These are phyloP conservation scores for Coniella lustricola DNA, from an alignment of 2,329 filamentous ascomycete genomes.

Conservation along the genomic window DNA sequence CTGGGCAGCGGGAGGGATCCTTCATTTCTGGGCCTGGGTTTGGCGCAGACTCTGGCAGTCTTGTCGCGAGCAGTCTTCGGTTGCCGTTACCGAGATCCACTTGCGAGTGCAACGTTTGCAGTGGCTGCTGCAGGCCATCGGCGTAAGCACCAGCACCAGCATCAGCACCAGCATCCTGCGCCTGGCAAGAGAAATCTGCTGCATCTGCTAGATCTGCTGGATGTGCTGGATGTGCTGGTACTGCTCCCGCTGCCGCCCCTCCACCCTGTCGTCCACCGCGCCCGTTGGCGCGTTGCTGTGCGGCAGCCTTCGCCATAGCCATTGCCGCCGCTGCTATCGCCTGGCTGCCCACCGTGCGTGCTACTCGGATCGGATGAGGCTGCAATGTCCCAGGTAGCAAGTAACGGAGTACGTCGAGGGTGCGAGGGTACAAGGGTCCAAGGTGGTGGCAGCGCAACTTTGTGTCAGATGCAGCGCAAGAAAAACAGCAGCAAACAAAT, in stretches of 20 bases:
- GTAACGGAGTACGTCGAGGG: no score
- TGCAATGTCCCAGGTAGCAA: no score
- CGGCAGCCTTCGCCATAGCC: not conserved
- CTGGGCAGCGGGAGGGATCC: slow-evolving; percentile 1
- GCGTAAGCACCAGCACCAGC: no score
- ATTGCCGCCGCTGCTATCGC: no score
- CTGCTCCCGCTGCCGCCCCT: not conserved
- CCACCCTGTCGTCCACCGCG: not conserved
- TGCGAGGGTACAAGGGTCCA: no score
- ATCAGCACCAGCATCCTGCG: not conserved
- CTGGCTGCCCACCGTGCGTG: no score
- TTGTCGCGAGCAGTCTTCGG: slow-evolving; percentile 3
- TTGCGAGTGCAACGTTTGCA: slow-evolving; percentile 2
- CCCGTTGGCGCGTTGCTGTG: not conserved
- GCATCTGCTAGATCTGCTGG: no score
- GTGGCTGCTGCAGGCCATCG: not conserved
- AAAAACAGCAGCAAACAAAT: no score
- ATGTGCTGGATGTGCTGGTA: no score
- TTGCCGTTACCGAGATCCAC: slow-evolving; percentile 16
- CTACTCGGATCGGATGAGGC: no score
- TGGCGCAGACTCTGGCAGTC: not conserved
- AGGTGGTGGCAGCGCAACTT: no score
- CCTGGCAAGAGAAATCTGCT: not conserved
- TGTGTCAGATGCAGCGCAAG: no score
- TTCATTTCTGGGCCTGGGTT: not conserved